Percentiles rank a stretch among this genome's conserved stretches.
These are phyloP conservation scores for Neoascochyta sp. DNA, from an alignment of 2,329 filamentous ascomycete species.

Conservation along the genomic window DNA sequence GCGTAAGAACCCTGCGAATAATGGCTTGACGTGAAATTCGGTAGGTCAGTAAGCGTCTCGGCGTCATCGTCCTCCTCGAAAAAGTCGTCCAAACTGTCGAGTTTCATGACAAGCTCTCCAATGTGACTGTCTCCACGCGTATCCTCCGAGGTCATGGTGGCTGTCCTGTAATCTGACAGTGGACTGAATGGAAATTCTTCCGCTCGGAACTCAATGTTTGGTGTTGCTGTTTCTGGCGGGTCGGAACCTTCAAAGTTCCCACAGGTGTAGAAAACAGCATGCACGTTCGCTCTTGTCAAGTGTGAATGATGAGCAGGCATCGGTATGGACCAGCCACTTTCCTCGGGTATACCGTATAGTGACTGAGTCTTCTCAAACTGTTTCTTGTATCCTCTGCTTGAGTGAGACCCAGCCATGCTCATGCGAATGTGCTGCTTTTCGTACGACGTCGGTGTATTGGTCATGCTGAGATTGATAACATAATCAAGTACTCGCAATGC, in stretches of 20 bases:
- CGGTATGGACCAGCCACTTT: slow-evolving; percentile 93
- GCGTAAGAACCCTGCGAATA: slow-evolving; percentile 27
- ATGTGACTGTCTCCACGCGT: slow-evolving; percentile 67
- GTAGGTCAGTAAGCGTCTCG: slow-evolving; percentile 31
- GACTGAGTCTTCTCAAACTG: slow-evolving; percentile 94
- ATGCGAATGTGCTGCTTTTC: slow-evolving; percentile 93
- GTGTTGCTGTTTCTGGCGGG: slow-evolving; percentile 64
- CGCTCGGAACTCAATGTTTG: slow-evolving; percentile 86
- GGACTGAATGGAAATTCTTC: slow-evolving; percentile 80
- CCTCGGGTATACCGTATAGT: slow-evolving; percentile 92
- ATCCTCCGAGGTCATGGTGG: slow-evolving; percentile 91
- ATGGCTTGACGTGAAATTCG: slow-evolving; percentile 31
- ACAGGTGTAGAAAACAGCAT: slow-evolving; percentile 94
- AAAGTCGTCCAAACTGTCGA: slow-evolving; percentile 55
- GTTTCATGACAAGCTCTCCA: slow-evolving; percentile 69
- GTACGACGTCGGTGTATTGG: slow-evolving; percentile 70
- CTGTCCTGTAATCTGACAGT: slow-evolving; percentile 68
- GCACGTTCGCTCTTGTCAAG: slow-evolving; percentile 83
- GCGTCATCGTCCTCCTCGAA: slow-evolving; percentile 45
- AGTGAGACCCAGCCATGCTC: slow-evolving; percentile 93
- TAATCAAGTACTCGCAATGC: slow-evolving; percentile 89
- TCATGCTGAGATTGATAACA: slow-evolving; percentile 93
- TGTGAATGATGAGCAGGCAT: slow-evolving; percentile 86
- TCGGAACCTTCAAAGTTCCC: slow-evolving; percentile 48
- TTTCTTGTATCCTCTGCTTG: slow-evolving; percentile 74